Evolutionary conservation across 805 yeast genomes (phyloP), one percentile per base, ranked within the genome.

Genomic region (Yamadazyma nakazawae): DNA sequence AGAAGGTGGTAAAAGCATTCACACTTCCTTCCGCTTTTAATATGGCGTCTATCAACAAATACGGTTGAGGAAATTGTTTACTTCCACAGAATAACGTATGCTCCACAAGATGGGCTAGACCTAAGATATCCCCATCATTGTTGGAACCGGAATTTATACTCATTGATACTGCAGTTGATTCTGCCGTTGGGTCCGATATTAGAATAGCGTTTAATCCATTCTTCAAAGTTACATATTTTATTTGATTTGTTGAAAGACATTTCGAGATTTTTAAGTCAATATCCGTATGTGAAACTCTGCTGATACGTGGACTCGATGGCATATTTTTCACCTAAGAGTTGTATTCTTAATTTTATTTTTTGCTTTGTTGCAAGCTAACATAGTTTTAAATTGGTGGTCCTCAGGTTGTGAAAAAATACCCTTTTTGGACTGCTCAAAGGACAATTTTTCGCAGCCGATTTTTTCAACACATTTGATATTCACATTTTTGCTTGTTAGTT

Each of bases 61-160:
- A 74, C 1, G 79, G 72, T 16, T 65, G 59, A 0, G 86, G 83
- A 51, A 61, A 82, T 42, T 71, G 64, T 54, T 75, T 79, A 0
- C 86, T 78, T 2, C 84, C 86, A 46, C 57, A 52, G 52, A 60
- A 68, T 21, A 61, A 45, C 50, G 59, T 39, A 47, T 58, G 62
- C 48, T 63, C 62, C 49, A 62, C 49, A 46, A 60, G 43, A 67
- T 92, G 99, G 0, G 98, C 98, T 32, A 92, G 59, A 0, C 99
- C 99, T 0, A 81, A 81, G 1, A 85, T 54, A 5, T 67, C 70
- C 0, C 96, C 92, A 54, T 92, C 97, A 40, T 82, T 74, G 57
- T 82, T 83, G 1, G 96, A 82, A 8, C 99, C 99, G 0, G 88
- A 72, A 2, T 84, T 83, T 1, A 90, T 88, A 34, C 88, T 79